Evolutionary conservation across 1,284 basidiomycete species (phyloP).

Genomic region (Ustilago sp.): DNA sequence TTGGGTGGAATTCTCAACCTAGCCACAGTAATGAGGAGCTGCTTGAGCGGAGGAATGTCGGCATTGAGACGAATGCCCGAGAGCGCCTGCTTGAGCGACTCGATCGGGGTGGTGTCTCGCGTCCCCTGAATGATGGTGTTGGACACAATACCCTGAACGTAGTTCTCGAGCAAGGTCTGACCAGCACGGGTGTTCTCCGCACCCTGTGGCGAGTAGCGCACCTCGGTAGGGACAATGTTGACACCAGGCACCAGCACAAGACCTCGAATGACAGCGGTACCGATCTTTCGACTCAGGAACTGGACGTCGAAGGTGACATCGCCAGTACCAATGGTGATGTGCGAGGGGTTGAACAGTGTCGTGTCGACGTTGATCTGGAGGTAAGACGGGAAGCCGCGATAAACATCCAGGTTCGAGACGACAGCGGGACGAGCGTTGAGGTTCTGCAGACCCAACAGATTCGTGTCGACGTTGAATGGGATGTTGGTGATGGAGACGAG

Average conservation of each 20-base stretch:
- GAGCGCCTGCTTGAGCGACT: conserved; percentile 77
- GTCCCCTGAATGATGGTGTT: conserved; percentile 76
- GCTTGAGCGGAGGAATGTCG: conserved; percentile 77
- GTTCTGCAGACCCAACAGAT: conserved; percentile 78
- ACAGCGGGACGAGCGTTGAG: conserved; percentile 76
- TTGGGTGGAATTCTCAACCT: conserved; percentile 67
- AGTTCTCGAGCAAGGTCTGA: conserved; percentile 77
- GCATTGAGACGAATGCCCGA: conserved; percentile 77
- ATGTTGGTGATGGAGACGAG: conserved; percentile 75
- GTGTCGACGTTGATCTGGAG: conserved; percentile 78
- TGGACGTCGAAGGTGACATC: conserved; percentile 77
- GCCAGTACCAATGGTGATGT: conserved; percentile 78
- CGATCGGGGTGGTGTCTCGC: conserved; percentile 75
- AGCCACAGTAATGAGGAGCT: conserved; percentile 75
- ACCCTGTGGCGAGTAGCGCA: conserved; percentile 78
- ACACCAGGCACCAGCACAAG: conserved; percentile 53
- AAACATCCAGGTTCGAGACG: conserved; percentile 78
- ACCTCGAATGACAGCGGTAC: conserved; percentile 75
- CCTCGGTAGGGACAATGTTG: conserved; percentile 71
- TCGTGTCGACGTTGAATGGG: conserved; percentile 76
- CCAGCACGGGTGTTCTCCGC: conserved; percentile 74
- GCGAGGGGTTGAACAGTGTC: conserved; percentile 72
- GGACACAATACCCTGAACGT: conserved; percentile 77
- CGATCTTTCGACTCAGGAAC: conserved; percentile 76
- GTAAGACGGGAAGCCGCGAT: conserved; percentile 77